A percentile compares a stretch with the other conserved stretches of the same genome.
phyloP scores from a whole-genome alignment of 1,139 yeast species.

The Kluyveromyces marxianus region DNA sequence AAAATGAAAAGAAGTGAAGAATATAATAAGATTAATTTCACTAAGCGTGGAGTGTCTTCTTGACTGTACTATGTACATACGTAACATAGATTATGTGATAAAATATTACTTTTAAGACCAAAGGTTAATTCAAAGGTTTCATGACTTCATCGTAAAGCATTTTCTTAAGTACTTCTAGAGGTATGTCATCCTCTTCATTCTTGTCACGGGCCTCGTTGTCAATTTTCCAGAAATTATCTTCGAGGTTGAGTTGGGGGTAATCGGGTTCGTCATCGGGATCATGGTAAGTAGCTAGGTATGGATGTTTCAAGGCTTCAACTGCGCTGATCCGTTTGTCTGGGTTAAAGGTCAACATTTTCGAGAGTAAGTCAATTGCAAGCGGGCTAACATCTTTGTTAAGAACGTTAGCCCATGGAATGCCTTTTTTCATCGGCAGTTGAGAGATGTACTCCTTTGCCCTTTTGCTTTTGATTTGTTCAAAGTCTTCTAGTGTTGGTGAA shows the following conservation, averaged over 20 bases:
- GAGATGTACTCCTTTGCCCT: constrained; percentile 57
- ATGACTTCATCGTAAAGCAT: constrained; percentile 52
- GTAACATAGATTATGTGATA: no score
- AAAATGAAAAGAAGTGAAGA: no score
- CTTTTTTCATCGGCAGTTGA: constrained; percentile 48
- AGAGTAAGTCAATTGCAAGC: constrained; percentile 53
- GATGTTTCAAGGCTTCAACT: constrained; percentile 57
- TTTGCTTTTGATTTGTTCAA: constrained; percentile 47
- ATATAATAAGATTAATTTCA: no score
- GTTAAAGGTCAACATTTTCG: constrained; percentile 52
- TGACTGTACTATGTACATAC: no score
- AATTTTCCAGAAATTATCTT: constrained; percentile 55
- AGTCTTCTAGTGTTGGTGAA: constrained; percentile 53
- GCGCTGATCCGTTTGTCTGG: constrained; percentile 61
- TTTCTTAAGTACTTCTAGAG: constrained; percentile 35
- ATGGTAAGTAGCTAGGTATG: constrained; percentile 57
- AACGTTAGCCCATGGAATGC: constrained; percentile 38
- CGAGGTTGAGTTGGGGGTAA: constrained; percentile 41
- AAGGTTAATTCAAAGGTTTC: constrained; percentile 26
- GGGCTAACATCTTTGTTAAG: constrained; percentile 44
- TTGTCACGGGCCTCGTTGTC: constrained; percentile 44
- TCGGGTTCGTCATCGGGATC: constrained; percentile 69
- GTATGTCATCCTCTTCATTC: constrained; percentile 28
- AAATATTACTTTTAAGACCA: not conserved
- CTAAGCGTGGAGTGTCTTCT: no score